Base-by-base conservation (phyloP, 768 basidiomycete species). In the Macrolepiota dolichaula region DNA sequence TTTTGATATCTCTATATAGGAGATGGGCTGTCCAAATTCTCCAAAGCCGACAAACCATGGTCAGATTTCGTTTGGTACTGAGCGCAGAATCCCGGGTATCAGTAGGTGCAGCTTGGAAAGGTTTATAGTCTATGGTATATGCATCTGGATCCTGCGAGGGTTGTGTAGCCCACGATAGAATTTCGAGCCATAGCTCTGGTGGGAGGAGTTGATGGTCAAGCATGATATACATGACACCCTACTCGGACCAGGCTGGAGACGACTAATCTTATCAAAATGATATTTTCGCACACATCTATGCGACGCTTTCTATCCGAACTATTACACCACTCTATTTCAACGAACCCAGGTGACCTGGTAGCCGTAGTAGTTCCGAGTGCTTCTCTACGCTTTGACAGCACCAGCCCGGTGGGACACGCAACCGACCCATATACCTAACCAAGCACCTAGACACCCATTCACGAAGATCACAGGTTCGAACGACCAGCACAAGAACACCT, bases 1-100 rank as follows among this genome's bases (percentile, higher is more conserved):
- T 71, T 58, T 71, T 71, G 55, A 88, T 68, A 62, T 87, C 84
- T 66, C 80, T 81, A 69, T 84, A 87, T 6, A 88, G 71, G 50
- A 83, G 72, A 19, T 65, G 68, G n/a, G 68, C 70, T 2, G 79
- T 73, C 68, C 85, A 77, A 15, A 62, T 62, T n/a, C 74, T 76
- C 87, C 87, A 88, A 32, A 75, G 70, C 53, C 77, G 80, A 69
- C 85, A 88, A 35, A 89, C 87, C 57, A 78, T 74, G 47, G 80
- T 76, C 51, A 89, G 71, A 2, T 76, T 68, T 38, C 69, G 68
- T 68, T 75, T 78, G 29, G 77, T 74, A 27, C 67, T 66, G 35
- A 80, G 58, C 38, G 63, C 69, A n/a, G 68, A 44, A 61, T 73
- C 72, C 27, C 55, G 62, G 24, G 36, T 62, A 54, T 77, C 69